Base-by-base conservation (phyloP, 768 basidiomycete genomes). In the Pleurotus tuoliensis region DNA sequence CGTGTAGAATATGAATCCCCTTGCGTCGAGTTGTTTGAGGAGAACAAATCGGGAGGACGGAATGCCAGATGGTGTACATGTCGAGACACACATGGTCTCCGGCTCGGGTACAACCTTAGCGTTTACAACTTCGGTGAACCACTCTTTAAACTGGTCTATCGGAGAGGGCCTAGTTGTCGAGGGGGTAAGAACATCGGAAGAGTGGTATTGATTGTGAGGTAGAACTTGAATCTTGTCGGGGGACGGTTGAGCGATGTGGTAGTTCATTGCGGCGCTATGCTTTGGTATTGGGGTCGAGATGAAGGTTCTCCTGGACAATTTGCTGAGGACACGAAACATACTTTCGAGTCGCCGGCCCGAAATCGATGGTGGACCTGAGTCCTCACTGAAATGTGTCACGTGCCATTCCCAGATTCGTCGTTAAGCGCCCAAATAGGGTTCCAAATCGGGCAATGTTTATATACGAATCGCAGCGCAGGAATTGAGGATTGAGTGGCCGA, bases 1-100 rank as follows among this genome's bases (percentile, higher is more conserved):
- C 30, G 96, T 98, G 80, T 82, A 99, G 75, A 98, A 97, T 56
- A 96, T 83, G 75, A 98, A 98, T 50, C 97, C 97, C 55, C 77
- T 83, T 27, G 78, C 66, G 75, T 98, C 97, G 64, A 92, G 83
- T 66, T 93, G 83, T 71, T 95, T 97, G 66, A 98, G 84, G 58
- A 98, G 85, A 55, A 98, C 94, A 71, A 92, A 82, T 61, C 96
- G 85, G 9, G 88, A 84, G 38, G 92, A 93, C 22, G 96, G 96
- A 60, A 94, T 81, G 37, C 90, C 93, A 1, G 71, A 61, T 13
- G 80, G 67, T 1, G 89, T 84, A 8, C 83, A 82, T 51, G 92
- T 93, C 49, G 88, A 87, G 52, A 94, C 71, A 3, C 86, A 78
- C 86, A 97, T 90, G 6, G 90, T 86, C 68, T 98, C 96, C n/a